phyloP scores from a whole-genome alignment of 225 moss, liverwort and hornwort genomes.

The Lunularia cruciata region DNA sequence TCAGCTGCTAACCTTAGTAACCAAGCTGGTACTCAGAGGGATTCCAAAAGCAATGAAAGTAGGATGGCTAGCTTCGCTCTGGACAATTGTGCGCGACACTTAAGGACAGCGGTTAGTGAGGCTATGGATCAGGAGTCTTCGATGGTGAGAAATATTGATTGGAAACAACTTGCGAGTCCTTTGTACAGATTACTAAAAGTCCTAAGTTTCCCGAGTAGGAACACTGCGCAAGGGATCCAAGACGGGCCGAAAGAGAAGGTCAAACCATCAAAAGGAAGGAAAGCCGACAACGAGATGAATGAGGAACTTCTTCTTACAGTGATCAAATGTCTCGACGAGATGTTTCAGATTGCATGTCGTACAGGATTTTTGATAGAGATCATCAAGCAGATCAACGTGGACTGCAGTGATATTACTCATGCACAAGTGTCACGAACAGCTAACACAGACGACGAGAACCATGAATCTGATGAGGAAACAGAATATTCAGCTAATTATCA shows the following conservation, averaged over 20 bases:
- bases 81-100: slow-evolving; percentile 57
- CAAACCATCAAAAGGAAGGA: slow-evolving; percentile 56
- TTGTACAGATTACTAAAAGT: slow-evolving; percentile 55
- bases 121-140: slow-evolving; percentile 27
- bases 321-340: slow-evolving; percentile 70
- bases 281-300: slow-evolving; percentile 44
- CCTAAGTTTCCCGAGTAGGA: slow-evolving; percentile 39
- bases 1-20: neutral
- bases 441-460: slow-evolving; percentile 39
- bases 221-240: slow-evolving; percentile 40
- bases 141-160: slow-evolving; percentile 43
- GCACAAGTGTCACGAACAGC: neutral
- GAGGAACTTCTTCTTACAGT: slow-evolving; percentile 61
- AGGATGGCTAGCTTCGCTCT: slow-evolving; percentile 60
- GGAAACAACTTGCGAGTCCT: slow-evolving; percentile 64
- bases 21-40: slow-evolving; percentile 17
- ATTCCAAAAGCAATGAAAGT: slow-evolving; percentile 31
- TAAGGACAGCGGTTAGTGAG: slow-evolving; percentile 47
- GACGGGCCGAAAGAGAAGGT: slow-evolving; percentile 51
- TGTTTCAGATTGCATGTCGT: slow-evolving; percentile 54
- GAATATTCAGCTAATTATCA: slow-evolving; percentile 27
- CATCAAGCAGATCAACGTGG: slow-evolving; percentile 52
- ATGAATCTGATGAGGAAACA: slow-evolving; percentile 36
- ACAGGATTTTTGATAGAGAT: slow-evolving; percentile 55
- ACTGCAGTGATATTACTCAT: slow-evolving; percentile 25